Evolutionary conservation across 176 grass and related monocot genomes (phyloP), one percentile per base, ranked within the genome.

Genomic region (Cocos nucifera): DNA sequence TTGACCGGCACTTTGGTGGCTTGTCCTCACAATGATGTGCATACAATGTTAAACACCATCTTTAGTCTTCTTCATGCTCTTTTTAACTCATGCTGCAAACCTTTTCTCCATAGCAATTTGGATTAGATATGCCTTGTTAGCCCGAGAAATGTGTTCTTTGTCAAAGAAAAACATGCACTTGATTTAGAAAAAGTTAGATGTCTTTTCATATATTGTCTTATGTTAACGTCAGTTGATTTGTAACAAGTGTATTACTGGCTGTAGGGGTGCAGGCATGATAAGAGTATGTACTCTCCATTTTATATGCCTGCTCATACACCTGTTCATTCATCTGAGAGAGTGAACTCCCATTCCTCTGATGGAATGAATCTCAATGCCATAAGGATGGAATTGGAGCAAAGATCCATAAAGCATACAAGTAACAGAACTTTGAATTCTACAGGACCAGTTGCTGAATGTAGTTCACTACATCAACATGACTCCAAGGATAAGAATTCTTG

Each of bases 241-340:
- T 63, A 71, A 76, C 77, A 53, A 83, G 72, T 63, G 69, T 22
- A 10, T 7, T 22, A 5, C 22, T 56, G 54, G 8, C 54, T 80
- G 60, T 70, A 95, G 86, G 80, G 75, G 65, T 63, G 56, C 49
- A 79, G 59, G 39, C 48, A 52, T 21, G 79, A 86, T 4, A 95
- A 26, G 14, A 66, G 66, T 56, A 64, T 70, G 21, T 83, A 86
- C 71, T 73, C 80, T 69, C 64, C 82, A 53, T 86, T 86, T 65
- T 57, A 75, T 20, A 66, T 73, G 63, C 73, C 85, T 65, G 74
- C 59, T n/a, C 81, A 69, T 17, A 61, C 71, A 67, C 59, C 82
- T 4, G 51, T 54, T 50, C 76, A 54, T 53, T 67, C 63, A 9
- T 58, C 82, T 21, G 69, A 89, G 58, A 72, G 76, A 9, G 65